These are phyloP conservation scores for Phlebiopsis gigantea DNA, from an alignment of 768 basidiomycete genomes.

Conservation along the genomic window DNA sequence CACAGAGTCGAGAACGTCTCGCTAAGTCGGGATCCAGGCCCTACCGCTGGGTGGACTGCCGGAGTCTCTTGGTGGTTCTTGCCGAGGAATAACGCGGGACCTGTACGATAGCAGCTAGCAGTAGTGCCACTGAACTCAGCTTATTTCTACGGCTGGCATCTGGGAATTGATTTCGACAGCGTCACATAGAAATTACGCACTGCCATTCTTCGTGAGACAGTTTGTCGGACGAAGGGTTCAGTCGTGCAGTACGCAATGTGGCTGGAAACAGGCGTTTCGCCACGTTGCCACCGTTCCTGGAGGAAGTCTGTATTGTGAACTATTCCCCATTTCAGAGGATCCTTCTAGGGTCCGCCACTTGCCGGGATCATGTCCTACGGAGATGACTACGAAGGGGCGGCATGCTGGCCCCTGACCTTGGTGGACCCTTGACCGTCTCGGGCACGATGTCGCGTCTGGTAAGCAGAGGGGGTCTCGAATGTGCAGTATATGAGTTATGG, in stretches of 20 bases:
- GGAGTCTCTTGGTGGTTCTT: constrained; percentile 25
- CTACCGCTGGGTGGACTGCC: constrained; percentile 17
- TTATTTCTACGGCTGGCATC: no score
- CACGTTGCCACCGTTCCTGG: neutral
- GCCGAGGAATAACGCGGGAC: no score
- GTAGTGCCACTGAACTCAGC: no score
- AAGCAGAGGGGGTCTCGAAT: neutral
- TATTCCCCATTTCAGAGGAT: neutral
- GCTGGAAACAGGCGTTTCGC: neutral
- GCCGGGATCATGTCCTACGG: neutral
- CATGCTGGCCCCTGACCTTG: neutral
- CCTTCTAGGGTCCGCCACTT: neutral
- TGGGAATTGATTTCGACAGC: no score
- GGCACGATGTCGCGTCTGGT: neutral
- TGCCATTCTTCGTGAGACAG: no score
- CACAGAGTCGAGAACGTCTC: constrained; percentile 23
- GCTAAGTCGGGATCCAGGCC: neutral
- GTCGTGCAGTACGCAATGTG: neutral
- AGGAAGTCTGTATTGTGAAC: neutral
- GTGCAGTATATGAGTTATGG: neutral
- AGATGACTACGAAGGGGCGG: neutral
- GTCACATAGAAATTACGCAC: no score
- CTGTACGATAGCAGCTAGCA: no score
- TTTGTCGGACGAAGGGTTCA: neutral
- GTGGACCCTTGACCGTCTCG: neutral